phyloP scores from a whole-genome alignment of 257 asterid species.

The Prunella vulgaris region DNA sequence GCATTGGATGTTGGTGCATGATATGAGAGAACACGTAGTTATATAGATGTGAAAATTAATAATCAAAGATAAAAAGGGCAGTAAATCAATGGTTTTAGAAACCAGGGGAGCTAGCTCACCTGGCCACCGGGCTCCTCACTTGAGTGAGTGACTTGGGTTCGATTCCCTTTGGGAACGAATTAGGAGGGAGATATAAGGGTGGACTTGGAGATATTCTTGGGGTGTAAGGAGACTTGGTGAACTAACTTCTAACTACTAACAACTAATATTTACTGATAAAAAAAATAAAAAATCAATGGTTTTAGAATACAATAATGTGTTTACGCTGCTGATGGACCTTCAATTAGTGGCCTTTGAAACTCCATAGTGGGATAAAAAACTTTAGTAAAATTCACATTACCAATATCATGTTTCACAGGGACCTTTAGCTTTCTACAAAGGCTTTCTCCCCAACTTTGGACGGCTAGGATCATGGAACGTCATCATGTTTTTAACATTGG shows the following conservation, averaged over 20 bases:
- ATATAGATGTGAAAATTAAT: background rate
- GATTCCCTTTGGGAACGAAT: no score
- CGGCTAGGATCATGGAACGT: conserved; percentile 97
- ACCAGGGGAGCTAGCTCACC: no score
- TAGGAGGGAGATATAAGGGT: no score
- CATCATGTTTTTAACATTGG: conserved; percentile 87
- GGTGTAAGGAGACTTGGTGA: no score
- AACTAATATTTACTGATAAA: no score
- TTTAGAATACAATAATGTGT: no score
- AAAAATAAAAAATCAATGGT: no score
- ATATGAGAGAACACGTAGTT: background rate
- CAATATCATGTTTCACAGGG: conserved; percentile 52
- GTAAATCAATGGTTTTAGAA: background rate
- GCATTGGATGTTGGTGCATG: background rate
- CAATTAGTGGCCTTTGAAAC: background rate
- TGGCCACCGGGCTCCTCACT: no score
- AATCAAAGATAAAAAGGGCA: background rate
- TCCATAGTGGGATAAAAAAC: background rate
- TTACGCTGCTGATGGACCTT: background rate
- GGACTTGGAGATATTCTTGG: no score
- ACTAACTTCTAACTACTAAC: no score
- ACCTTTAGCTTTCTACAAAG: conserved; percentile 89
- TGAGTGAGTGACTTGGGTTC: no score
- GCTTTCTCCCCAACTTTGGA: conserved; percentile 93
- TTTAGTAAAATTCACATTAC: background rate